Base-by-base conservation (phyloP, 306 rosid genomes). In the Cucurbita argyrosperma region DNA sequence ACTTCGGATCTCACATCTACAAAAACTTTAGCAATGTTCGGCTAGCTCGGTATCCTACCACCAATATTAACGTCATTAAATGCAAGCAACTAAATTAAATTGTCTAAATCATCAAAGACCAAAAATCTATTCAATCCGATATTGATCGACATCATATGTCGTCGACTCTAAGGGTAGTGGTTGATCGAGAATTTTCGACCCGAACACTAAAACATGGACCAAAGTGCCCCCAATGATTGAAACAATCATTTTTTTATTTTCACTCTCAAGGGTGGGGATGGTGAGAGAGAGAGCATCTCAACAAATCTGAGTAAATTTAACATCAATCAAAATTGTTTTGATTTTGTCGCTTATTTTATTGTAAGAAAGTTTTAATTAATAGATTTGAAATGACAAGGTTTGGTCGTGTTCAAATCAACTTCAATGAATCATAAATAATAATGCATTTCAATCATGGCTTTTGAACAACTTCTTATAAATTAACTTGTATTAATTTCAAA, bases 231-330 rank as follows among this genome's bases (percentile, higher is more conserved):
- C 78, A 77, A 75, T 80, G 72, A 83, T 77, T 76, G 47, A 9
- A 74, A 52, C 89, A 74, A 84, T 88, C 82, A 76, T 77, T 75
- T 14, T 14, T 61, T 16, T 19, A 5, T 60, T 49, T 49, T 4
- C 15, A 50, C 15, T 16, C 16, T 14, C 16, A 46, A 46, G 23
- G 64, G 40, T 58, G 39, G n/a, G 35, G 15, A 58, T 23, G 59
- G 7, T 6, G 63, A 26, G 39, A 58, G 15, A 58, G 59, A 58
- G 16, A 21, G 7, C 50, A 63, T 64, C 50, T 42, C 38, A 43
- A 53, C 72, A 66, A 67, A 67, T 46, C 21, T 67, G 12, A 46
- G 40, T 67, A 21, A 64, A 7, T 21, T 21, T 21, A 45, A 19
- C 2, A 43, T 67, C 55, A 45, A 68, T 68, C 42, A 21, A 45